Base-by-base conservation (phyloP, 331 rosid species). In the Acacia concinna region DNA sequence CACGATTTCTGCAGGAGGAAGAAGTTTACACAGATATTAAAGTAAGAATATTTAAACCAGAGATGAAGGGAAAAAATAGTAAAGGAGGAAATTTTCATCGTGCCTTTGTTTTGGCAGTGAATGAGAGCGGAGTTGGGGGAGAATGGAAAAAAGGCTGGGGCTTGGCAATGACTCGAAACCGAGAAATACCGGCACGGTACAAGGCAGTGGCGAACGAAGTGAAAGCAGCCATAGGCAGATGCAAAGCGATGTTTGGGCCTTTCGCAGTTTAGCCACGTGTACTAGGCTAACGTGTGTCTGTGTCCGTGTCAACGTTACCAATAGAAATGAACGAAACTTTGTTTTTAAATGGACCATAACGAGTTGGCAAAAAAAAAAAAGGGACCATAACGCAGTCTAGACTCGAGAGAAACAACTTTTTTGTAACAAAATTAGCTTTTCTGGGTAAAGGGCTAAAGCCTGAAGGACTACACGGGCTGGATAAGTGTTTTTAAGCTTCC, bases 21-120 rank as follows among this genome's bases (percentile, higher is more conserved):
- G 21, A 38, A 0, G 18, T 43, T 77, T 13, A 66, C 18, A 15
- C 4, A 32, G 30, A 30, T 41, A 56, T 14, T 52, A 6, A 37
- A 41, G 4, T 3, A 13, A 64, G 13, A 38, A 34, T 2, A 75
- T 21, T 13, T 65, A 46, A 71, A 67, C 18, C 25, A 25, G 68
- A 0, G 77, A 52, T 65, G 63, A 25, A 7, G 28, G 12, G 32
- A 14, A 68, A 68, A 6, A 43, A 6, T 23, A n/a, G 62, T n/a
- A 25, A 52, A 78, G 73, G 75, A 28, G 30, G 12, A 31, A 28
- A 28, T 5, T 15, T 34, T 70, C 40, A 27, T 23, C 20, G 1
- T 49, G 60, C 97, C 97, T 90, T 86, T 5, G 84, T 13, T 81
- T 64, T 85, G 74, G 84, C 63, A 81, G 57, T 2, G 74, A 60